These are phyloP conservation scores for Pinguiococcus pyrenoidosus DNA, from an alignment of 108 stramenopile genomes.

Conservation along the genomic window DNA sequence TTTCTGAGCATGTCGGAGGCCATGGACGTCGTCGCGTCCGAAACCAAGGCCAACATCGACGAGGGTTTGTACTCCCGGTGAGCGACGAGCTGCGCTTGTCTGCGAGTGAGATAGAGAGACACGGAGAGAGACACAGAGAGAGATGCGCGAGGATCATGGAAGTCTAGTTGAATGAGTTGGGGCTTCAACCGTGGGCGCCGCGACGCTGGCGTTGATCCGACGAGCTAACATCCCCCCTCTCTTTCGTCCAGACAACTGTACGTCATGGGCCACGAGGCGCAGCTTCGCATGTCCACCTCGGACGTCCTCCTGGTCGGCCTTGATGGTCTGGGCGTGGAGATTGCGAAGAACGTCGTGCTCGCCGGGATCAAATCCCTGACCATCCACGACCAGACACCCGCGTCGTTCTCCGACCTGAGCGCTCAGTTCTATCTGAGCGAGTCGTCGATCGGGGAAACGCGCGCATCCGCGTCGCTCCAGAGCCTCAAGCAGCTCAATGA, in stretches of 20 bases:
- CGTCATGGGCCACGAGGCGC: slow-evolving; percentile 98
- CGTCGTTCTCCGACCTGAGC: slow-evolving; percentile 16
- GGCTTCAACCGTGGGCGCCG: too few relatives aligned
- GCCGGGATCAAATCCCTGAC: slow-evolving; percentile 35
- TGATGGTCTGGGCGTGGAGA: slow-evolving; percentile 66
- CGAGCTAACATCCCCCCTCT: too few relatives aligned
- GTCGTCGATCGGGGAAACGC: slow-evolving; percentile 16
- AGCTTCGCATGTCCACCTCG: slow-evolving; percentile 82
- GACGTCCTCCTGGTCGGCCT: slow-evolving; percentile 71
- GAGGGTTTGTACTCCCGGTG: slow-evolving; percentile 93
- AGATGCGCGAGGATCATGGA: too few relatives aligned
- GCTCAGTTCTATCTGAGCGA: slow-evolving; percentile 34
- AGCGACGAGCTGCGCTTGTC: too few relatives aligned
- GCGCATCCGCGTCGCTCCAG: slow-evolving; percentile 19
- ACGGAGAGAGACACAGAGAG: too few relatives aligned
- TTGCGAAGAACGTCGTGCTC: slow-evolving; percentile 35
- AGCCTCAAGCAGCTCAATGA: slow-evolving; percentile 41
- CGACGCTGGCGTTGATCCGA: too few relatives aligned
- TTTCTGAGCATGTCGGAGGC: too few relatives aligned
- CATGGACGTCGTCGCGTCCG: not conserved
- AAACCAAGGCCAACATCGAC: slow-evolving; percentile 44
- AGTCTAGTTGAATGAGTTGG: too few relatives aligned
- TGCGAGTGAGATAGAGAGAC: too few relatives aligned
- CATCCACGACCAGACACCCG: slow-evolving; percentile 15
- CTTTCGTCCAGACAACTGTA: slow-evolving; percentile 87